A percentile compares a stretch with the other conserved stretches of the same genome.
phyloP scores from a whole-genome alignment of 305 asterid genomes.

The Fraxinus paxiana region DNA sequence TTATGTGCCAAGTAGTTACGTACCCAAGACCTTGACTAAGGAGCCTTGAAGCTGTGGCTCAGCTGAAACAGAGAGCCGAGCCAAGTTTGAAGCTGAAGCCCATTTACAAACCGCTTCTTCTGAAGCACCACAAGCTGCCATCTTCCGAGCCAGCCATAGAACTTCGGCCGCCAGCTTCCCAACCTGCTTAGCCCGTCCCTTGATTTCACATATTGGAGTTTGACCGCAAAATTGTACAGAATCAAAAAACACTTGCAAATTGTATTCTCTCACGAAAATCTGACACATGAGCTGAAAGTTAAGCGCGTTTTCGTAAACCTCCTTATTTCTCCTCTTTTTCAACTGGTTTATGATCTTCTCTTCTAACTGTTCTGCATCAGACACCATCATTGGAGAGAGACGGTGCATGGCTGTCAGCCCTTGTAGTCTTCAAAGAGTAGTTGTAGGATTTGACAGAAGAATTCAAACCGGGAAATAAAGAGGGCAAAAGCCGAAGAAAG shows the following conservation, averaged over 20 bases:
- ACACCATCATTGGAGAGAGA: conserved; percentile 6
- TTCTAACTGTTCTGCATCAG: background rate
- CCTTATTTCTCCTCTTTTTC: background rate
- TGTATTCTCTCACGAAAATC: background rate
- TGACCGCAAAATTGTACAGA: background rate
- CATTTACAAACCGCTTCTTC: conserved; percentile 68
- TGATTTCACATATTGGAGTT: conserved; percentile 29
- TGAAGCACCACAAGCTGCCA: conserved; percentile 65
- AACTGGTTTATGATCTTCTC: background rate
- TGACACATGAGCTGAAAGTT: background rate
- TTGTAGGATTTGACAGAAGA: conserved; percentile 25
- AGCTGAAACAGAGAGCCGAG: conserved; percentile 62
- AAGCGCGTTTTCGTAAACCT: background rate
- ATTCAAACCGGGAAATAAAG: conserved; percentile 32
- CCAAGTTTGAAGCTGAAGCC: conserved; percentile 66
- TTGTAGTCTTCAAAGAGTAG: conserved; percentile 18
- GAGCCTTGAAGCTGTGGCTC: conserved; percentile 77
- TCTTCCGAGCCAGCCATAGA: conserved; percentile 77
- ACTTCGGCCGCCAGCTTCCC: conserved; percentile 71
- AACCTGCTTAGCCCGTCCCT: conserved; percentile 34
- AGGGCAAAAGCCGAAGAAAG: conserved; percentile 50
- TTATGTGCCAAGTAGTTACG: background rate
- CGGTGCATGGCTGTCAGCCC: conserved; percentile 16
- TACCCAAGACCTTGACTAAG: conserved; percentile 72
- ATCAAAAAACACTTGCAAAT: background rate